Base-by-base conservation (phyloP, 495 filamentous ascomycete species). In the Staphylotrichum tortipilum region DNA sequence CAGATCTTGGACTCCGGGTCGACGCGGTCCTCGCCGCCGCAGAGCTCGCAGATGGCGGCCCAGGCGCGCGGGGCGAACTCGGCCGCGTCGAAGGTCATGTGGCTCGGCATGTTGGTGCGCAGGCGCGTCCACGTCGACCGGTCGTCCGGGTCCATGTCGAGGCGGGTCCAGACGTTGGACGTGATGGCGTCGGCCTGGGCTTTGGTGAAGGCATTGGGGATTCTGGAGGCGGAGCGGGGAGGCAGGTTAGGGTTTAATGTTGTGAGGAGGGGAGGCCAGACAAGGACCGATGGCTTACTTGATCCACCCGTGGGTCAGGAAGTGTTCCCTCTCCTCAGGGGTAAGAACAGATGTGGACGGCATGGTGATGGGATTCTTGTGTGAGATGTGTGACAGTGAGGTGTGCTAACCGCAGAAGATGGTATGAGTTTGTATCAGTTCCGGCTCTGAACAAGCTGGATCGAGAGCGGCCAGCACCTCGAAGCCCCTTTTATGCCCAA, bases 41-140 rank as follows among this genome's bases (percentile, higher is more conserved):
- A 77, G 9, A 88, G 75, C 63, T 85, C 78, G 58, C 78, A 81
- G 60, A 88, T 85, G 7, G 81, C 80, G 3, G 70, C 65, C 83
- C 83, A 87, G 12, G 79, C 84, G 47, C 78, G 78, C 0, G 84
- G 83, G 4, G 84, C 77, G 52, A 88, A 81, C 0, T 62, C 65
- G n/a, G 68, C 65, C 40, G 78, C 72, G 38, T 74, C 67, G 44
- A 82, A 80, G 18, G 64, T 49, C 14, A 59, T 66, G 64, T 83
- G 79, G 22, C 56, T 61, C 2, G 82, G 83, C 81, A 89, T 86
- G 67, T 86, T 79, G 17, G 71, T 78, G 23, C 78, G 74, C 47
- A 80, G 77, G 11, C 62, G 61, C 3, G 61, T 68, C 83, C 84
- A 89, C 17, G 84, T 88, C 14, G 73, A 70, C 57, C 82, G 81